Base-by-base conservation (phyloP, 805 yeast genomes). In the Kazachstania taianensis region DNA sequence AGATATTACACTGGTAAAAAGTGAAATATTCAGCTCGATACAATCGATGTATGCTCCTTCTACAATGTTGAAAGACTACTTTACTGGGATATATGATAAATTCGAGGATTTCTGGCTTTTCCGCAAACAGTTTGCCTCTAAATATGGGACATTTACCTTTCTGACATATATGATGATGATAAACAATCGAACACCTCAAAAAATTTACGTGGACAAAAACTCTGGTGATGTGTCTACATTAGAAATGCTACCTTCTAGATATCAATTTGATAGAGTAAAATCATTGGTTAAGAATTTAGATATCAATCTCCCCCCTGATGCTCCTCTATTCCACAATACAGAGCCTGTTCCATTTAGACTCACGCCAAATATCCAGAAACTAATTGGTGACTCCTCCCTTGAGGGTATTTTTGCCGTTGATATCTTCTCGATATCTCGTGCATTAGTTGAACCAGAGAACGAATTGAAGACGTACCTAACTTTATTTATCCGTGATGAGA, bases 101-200 rank as follows among this genome's bases (percentile, higher is more conserved):
- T 94, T 80, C 55, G 96, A 82, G 57, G 96, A 89, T 51, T 92
- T 89, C 67, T 92, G 98, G 98, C 62, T 89, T 35, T 92, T 94
- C 77, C 73, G 97, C 43, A 85, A 86, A 50, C 96, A 87, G 53
- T 94, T 92, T 53, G 76, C 96, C 5, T 79, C 94, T 19, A 95
- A 87, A 59, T 92, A 89, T 61, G 96, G 96, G 4, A 78, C 94
- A 0, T 81, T 92, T 49, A 76, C 85, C 30, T 89, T 89, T 59
- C 78, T 87, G 70, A 83, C 97, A 1, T 85, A 84, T 52, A 81
- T 89, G 86, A 75, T 92, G 82, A 79, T 94, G 61, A 83, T 92
- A 50, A 85, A 85, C 55, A 76, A 81, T 32, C 75, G 99, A 51
- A 89, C 84, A 44, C 97, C 98, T 3, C 94, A 83, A 57, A 94